Base-by-base conservation (phyloP, 2,329 filamentous ascomycete genomes). In the Cercospora zeina region DNA sequence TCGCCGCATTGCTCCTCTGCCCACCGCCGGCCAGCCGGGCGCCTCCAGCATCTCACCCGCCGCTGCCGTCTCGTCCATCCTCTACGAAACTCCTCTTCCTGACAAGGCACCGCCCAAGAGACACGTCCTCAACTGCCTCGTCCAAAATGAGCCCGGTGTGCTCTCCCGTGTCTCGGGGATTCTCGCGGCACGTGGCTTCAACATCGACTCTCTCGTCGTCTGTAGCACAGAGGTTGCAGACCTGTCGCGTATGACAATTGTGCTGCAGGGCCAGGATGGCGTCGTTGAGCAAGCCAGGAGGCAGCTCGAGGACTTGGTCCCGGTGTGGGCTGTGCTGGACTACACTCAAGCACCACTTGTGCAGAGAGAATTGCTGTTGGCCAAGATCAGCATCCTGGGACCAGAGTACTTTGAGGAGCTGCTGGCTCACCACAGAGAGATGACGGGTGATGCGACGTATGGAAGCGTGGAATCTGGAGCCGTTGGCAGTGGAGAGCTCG, bases 381-480 rank as follows among this genome's bases (percentile, higher is more conserved):
- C 95, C 72, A 99, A 99, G 83, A 86, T 99, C 79, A 96, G 93
- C 77, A 96, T 96, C 65, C 85, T 99, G 37, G 95, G 95, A 0
- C 95, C 95, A 5, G 95, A 99, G 81, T 97, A 96, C 80, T 99
- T 97, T 71, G 93, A 97, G 80, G 95, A 99, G 80, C 85, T 99
- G 61, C 87, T 97, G 68, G 89, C 91, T 59, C 95, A 99, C 78
- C 95, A 99, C 79, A 88, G 93, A 62, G 95, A 97, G 80, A 96
- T 97, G 77, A 87, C 85, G 11, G 65, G 65, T n/a, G 61, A 66
- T 31, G 13, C 59, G 13, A 49, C 55, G 21, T 58, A 58, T 19
- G 56, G 56, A 19, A 50, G 31, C 24, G 56, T 51, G 45, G 62
- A 74, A 65, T 21, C 72, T 72, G 55, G 67, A 64, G 33, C 62